These are phyloP conservation scores for Sporisorium graminicola DNA, from an alignment of 1,284 basidiomycete genomes.

Conservation along the genomic window DNA sequence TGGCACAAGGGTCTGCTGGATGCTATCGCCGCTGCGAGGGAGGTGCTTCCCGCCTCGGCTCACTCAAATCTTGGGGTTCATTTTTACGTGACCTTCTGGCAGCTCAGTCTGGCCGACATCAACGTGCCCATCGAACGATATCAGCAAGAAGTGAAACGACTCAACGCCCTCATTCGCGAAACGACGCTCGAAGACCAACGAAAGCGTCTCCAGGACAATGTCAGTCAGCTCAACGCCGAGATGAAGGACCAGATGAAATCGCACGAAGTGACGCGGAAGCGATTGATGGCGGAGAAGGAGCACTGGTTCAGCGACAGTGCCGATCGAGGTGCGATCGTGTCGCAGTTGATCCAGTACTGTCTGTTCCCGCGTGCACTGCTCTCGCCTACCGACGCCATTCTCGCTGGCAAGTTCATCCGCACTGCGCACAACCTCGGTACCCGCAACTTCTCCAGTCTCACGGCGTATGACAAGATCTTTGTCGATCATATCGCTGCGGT, in stretches of 20 bases:
- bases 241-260: conserved; percentile 81
- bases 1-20: conserved; percentile 65
- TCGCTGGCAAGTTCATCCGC: conserved; percentile 90
- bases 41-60: conserved; percentile 49
- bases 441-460: conserved; percentile 85
- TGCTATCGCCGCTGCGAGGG: conserved; percentile 47
- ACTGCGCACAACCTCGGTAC: conserved; percentile 87
- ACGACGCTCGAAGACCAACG: conserved; percentile 54
- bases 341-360: conserved; percentile 84
- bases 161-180: conserved; percentile 56
- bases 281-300: conserved; percentile 82
- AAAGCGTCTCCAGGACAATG: conserved; percentile 60
- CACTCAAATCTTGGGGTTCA: conserved; percentile 52
- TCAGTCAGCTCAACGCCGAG: conserved; percentile 72
- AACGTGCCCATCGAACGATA: conserved; percentile 68
- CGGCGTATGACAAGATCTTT: conserved; percentile 83
- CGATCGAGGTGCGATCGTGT: conserved; percentile 41
- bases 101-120: conserved; percentile 64
- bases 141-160: conserved; percentile 61
- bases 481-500: conserved; percentile 75
- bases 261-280: conserved; percentile 80
- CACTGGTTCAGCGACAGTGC: conserved; percentile 80
- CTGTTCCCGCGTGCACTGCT: conserved; percentile 90
- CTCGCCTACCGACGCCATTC: conserved; percentile 96
- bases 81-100: conserved; percentile 69